Base-by-base conservation (phyloP, 2,329 filamentous ascomycete species). In the Incumbomyces lentus region DNA sequence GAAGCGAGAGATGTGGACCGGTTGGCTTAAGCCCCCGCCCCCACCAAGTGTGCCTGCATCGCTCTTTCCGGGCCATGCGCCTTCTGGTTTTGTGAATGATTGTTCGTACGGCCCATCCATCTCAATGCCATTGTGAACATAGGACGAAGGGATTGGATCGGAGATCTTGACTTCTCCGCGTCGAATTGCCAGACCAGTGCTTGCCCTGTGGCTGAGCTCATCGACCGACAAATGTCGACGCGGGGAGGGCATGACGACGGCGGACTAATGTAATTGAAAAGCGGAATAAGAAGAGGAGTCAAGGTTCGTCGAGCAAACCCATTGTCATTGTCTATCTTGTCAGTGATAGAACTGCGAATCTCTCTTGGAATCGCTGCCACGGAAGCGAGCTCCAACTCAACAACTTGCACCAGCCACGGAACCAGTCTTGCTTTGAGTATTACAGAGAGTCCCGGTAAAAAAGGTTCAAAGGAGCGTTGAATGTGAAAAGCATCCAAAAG, bases 141-240 rank as follows among this genome's bases (percentile, higher is more conserved):
- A 46, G 13, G 44, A 33, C 5, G 44, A 55, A 44, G 57, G 55
- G 38, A 60, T 50, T 14, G 58, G 58, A 35, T 59, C 54, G 11
- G 60, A 62, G 44, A 62, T 61, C 48, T 59, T 61, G 46, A 63
- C 46, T 35, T 62, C 58, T 22, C 55, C 57, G 32, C 58, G 52
- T 18, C 55, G 56, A 19, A 57, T 45, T 33, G 60, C 53, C 19
- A 53, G 49, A 4, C 51, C 48, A 11, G 57, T 55, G 46, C 37
- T 43, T 43, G 42, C 42, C 22, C 42, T 45, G 2, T 45, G 42
- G 34, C 33, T 45, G 13, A 45, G 19, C 34, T 45, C 33, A 17
- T 45, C 34, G 26, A 45, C 34, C 6, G 42, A 45, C 11, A 37
- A 19, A 22, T 45, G 42, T 6, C 42, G 42, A 18, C 33, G 32